These are phyloP conservation scores for Orbilia quercus DNA, from an alignment of 2,329 filamentous ascomycete species.

Conservation along the genomic window DNA sequence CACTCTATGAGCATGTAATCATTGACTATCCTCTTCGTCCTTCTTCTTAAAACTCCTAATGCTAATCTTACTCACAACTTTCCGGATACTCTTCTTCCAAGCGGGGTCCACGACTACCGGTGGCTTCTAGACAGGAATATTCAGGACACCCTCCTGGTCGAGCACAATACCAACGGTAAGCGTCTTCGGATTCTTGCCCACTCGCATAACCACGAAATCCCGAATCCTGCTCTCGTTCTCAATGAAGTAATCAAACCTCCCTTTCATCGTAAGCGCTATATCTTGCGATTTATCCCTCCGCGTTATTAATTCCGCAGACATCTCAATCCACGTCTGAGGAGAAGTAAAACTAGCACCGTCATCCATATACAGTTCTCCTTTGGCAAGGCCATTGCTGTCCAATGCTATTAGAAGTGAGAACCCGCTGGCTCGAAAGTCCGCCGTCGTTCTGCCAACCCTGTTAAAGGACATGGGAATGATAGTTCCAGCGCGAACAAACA, in stretches of 20 bases:
- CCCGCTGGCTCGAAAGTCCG: slow-evolving; percentile 41
- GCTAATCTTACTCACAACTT: not conserved
- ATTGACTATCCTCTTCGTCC: too few relatives aligned
- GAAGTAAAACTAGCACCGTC: slow-evolving; percentile 26
- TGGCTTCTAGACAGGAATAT: not conserved
- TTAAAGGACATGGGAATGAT: slow-evolving; percentile 44
- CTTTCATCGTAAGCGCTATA: slow-evolving; percentile 1
- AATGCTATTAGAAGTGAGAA: slow-evolving; percentile 29
- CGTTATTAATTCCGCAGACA: slow-evolving; percentile 18
- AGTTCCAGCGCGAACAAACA: slow-evolving; percentile 31
- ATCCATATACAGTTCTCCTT: slow-evolving; percentile 31
- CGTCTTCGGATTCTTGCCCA: not conserved
- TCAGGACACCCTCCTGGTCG: not conserved
- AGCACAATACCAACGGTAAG: not conserved
- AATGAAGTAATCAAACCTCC: slow-evolving; percentile 23
- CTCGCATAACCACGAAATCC: slow-evolving; percentile 18
- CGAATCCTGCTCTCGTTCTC: slow-evolving; percentile 15
- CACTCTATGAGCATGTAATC: too few relatives aligned
- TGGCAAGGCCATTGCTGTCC: slow-evolving; percentile 8
- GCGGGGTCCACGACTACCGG: not conserved
- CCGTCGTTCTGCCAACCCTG: slow-evolving; percentile 41
- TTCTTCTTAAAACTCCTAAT: too few relatives aligned
- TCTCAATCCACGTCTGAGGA: slow-evolving; percentile 18
- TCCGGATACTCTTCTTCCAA: slow-evolving; percentile 6
- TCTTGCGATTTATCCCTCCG: not conserved